Percentiles rank a stretch among this genome's conserved stretches.
Evolutionary conservation across 2,329 filamentous ascomycete genomes (phyloP).

Genomic region (Alternaria panax): DNA sequence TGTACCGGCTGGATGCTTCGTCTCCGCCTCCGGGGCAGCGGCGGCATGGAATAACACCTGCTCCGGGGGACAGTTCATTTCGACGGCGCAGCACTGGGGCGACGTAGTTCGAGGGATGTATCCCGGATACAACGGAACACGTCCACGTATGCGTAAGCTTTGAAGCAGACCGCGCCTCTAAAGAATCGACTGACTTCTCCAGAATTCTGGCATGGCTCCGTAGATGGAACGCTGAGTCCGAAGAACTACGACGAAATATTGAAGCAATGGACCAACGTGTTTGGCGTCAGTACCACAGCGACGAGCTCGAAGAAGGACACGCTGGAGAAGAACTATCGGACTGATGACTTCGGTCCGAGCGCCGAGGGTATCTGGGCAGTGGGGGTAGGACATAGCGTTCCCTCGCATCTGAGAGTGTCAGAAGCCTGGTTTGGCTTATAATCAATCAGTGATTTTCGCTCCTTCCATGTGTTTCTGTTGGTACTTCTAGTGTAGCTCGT

Average conservation of each 20-base stretch:
- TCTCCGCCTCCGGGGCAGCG: constrained; percentile 52
- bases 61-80: constrained; percentile 56
- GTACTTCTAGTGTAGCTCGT: constrained; percentile 34
- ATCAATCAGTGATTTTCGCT: constrained; percentile 16
- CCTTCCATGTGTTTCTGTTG: constrained; percentile 23
- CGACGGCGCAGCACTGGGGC: constrained; percentile 59
- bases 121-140: constrained; percentile 58
- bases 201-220: constrained; percentile 65
- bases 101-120: constrained; percentile 59
- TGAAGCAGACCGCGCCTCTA: background rate
- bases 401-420: constrained; percentile 31
- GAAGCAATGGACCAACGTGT: constrained; percentile 47
- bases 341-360: constrained; percentile 38
- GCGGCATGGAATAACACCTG: constrained; percentile 62
- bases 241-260: constrained; percentile 64
- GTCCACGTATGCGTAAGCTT: constrained; percentile 57
- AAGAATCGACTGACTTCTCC: background rate
- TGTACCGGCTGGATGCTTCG: constrained; percentile 64
- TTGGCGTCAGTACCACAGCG: constrained; percentile 34
- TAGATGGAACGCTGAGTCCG: constrained; percentile 59
- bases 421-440: constrained; percentile 42
- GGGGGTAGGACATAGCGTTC: constrained; percentile 39
- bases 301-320: constrained; percentile 34
- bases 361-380: constrained; percentile 39
- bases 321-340: constrained; percentile 39